phyloP scores from a whole-genome alignment of 148 eudicot species.

The Chenopodium suecicum region DNA sequence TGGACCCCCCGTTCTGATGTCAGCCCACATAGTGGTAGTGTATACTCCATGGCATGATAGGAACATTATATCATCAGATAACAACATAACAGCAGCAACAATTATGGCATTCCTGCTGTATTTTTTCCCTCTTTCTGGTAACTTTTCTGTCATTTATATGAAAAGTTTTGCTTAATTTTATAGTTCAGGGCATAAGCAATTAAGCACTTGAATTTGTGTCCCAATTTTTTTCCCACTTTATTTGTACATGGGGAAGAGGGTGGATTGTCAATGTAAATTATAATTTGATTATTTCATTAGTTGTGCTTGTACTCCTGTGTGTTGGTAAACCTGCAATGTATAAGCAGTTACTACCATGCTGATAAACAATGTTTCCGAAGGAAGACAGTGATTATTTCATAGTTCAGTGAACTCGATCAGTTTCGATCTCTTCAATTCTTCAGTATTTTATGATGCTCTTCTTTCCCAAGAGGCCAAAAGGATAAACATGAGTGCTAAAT shows the following conservation, averaged over 20 bases:
- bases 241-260: conserved; percentile 27
- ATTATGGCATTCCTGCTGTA: neutral
- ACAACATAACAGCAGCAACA: neutral
- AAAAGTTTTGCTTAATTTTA: neutral
- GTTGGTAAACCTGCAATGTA: neutral
- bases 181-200: neutral
- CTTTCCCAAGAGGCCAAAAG: neutral
- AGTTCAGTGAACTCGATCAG: neutral
- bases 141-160: conserved; percentile 7
- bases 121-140: neutral
- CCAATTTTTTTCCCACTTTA: neutral
- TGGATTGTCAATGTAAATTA: conserved; percentile 31
- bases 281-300: conserved; percentile 9
- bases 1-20: conserved; percentile 39
- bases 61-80: neutral
- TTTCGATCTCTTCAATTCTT: neutral
- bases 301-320: neutral
- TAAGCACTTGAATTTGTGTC: conserved; percentile 4
- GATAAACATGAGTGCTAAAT: neutral
- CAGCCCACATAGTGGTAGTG: conserved; percentile 32
- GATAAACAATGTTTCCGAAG: neutral
- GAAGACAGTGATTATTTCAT: conserved; percentile 1
- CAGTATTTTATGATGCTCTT: neutral
- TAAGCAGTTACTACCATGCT: neutral
- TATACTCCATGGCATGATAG: conserved; percentile 21